Percentiles rank a stretch among this genome's conserved stretches.
These are phyloP conservation scores for Amaranthus palmeri DNA, from an alignment of 148 eudicot genomes.

Conservation along the genomic window DNA sequence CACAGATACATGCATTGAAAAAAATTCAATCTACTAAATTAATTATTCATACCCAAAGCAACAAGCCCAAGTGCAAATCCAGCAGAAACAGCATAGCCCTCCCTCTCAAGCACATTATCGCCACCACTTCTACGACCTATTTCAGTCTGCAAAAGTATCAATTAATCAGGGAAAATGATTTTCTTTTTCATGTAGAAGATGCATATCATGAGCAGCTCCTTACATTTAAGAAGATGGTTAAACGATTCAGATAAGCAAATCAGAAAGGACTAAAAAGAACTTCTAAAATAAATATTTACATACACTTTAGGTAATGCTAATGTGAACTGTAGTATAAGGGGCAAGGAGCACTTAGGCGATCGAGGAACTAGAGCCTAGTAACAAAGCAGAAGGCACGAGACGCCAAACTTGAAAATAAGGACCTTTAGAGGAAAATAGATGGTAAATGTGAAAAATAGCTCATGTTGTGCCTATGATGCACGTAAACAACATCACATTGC, in stretches of 20 bases:
- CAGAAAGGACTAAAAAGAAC: not conserved
- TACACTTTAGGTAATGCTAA: too few relatives aligned
- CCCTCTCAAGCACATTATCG: conserved; percentile 96
- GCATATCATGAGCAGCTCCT: not conserved
- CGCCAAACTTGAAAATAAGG: too few relatives aligned
- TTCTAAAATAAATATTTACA: too few relatives aligned
- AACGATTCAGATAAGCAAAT: not conserved
- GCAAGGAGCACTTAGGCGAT: too few relatives aligned
- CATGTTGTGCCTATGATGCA: too few relatives aligned
- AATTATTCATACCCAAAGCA: conserved; percentile 66
- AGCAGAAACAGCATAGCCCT: conserved; percentile 97
- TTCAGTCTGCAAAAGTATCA: conserved; percentile 56
- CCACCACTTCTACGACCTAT: conserved; percentile 99
- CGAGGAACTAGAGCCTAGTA: too few relatives aligned
- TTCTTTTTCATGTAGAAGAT: not conserved
- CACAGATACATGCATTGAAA: not conserved
- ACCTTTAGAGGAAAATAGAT: too few relatives aligned
- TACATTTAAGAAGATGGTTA: not conserved
- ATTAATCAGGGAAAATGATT: not conserved
- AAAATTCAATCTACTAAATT: not conserved
- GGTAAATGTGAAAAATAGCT: too few relatives aligned
- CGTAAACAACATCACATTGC: too few relatives aligned
- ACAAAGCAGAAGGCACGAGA: too few relatives aligned
- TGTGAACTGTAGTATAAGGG: too few relatives aligned
- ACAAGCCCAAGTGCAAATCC: conserved; percentile 93